Base-by-base conservation (phyloP, 2,329 filamentous ascomycete species). In the Daldinia eschscholtzii region DNA sequence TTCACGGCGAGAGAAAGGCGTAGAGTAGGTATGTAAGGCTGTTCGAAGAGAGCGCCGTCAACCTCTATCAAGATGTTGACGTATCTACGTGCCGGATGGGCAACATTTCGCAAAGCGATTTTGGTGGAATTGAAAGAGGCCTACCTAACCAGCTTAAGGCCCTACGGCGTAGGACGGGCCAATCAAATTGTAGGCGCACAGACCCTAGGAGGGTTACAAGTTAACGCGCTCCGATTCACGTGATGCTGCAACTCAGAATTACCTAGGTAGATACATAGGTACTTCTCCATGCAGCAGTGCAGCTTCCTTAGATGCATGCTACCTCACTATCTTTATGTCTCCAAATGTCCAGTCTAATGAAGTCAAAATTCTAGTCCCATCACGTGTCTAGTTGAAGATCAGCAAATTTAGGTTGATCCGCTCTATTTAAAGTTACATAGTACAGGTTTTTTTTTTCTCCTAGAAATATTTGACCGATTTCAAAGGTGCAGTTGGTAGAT, bases 81-180 rank as follows among this genome's bases (percentile, higher is more conserved):
- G 61, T 56, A 62, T 18, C 30, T 55, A 55, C 30, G n/a, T 35
- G 52, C 30, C 35, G 33, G 44, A 50, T 53, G 46, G 46, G 48
- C 59, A 65, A 64, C 60, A 60, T 57, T 57, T 65, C 62, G 59
- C 57, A 18, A 28, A 64, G 56, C 62, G 59, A 65, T 64, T 66
- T 35, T 68, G 62, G 65, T 68, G 65, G 68, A 61, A 70, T 70
- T 68, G 65, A 63, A 63, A 50, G 56, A 57, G 48, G 10, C 7
- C 33, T 26, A 23, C 30, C 12, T 33, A 39, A 42, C 41, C 52
- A 55, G 23, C 30, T 55, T 55, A 55, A 55, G 52, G 33, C 30
- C 52, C 52, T 55, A 55, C 18, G 33, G 33, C 41, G 1, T 59
- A 10, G 9, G 39, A 23, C 44, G 20, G 42, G 28, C 61, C 65